Evolutionary conservation across 2,329 filamentous ascomycete genomes (phyloP).

Genomic region (Verticillium isaacii): DNA sequence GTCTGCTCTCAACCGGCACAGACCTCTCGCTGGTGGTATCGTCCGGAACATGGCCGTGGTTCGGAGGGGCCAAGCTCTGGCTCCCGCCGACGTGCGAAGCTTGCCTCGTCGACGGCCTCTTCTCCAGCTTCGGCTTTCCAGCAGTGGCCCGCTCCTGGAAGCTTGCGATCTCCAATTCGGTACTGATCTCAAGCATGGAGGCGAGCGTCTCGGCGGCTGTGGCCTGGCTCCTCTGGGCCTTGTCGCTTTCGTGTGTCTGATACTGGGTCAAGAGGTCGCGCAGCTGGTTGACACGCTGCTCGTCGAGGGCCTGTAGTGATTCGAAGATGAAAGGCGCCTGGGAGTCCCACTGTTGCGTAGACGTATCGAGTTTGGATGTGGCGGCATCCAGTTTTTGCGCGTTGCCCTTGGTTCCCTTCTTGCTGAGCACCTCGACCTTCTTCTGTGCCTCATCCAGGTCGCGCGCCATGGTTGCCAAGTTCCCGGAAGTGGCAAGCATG

Average conservation of each 20-base stretch:
- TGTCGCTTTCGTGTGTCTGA: constrained; percentile 87
- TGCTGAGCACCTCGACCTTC: constrained; percentile 77
- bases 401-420: constrained; percentile 72
- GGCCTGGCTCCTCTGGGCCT: constrained; percentile 69
- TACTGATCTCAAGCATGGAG: constrained; percentile 79
- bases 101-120: constrained; percentile 35
- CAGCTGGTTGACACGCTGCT: constrained; percentile 82
- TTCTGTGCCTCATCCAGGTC: constrained; percentile 82
- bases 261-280: constrained; percentile 89
- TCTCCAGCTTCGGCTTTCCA: constrained; percentile 26
- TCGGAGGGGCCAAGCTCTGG: constrained; percentile 21
- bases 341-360: constrained; percentile 85
- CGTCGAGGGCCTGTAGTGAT: constrained; percentile 83
- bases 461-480: constrained; percentile 74
- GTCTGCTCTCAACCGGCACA: constrained; percentile 21
- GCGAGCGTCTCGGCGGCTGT: constrained; percentile 78
- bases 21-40: constrained; percentile 43
- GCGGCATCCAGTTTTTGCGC: constrained; percentile 74
- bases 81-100: constrained; percentile 29
- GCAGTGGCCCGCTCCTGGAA: constrained; percentile 13
- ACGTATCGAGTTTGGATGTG: constrained; percentile 66
- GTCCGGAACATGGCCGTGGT: constrained; percentile 18
- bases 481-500: constrained; percentile 76
- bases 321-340: constrained; percentile 95
- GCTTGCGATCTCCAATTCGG: constrained; percentile 68